Percentiles rank a stretch among this genome's conserved stretches.
Conservation (phyloP, 139 green algal species). For the Chlorella sp. region DNA sequence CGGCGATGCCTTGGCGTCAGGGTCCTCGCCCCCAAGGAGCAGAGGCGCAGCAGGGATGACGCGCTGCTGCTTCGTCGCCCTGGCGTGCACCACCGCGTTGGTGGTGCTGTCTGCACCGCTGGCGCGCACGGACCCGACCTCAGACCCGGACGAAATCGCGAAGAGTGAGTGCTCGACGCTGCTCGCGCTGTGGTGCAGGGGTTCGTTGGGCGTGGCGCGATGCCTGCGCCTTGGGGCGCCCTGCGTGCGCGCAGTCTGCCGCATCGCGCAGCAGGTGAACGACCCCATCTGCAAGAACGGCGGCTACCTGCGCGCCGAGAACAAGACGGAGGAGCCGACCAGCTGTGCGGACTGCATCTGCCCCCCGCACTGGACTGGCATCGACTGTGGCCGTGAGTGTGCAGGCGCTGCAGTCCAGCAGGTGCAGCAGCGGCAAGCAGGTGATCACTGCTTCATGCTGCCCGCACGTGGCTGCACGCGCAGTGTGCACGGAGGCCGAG, state of each 20-base stretch:
- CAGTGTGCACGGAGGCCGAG: conserved; percentile 7
- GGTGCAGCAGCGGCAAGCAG: neutral
- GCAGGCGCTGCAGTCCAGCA: neutral
- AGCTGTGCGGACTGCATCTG: conserved; percentile 53
- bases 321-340: conserved; percentile 22
- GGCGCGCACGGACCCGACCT: neutral
- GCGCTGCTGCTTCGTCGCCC: too few species aligned
- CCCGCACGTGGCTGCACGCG: neutral
- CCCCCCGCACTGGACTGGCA: conserved; percentile 39
- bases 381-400: conserved; percentile 46
- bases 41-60: neutral
- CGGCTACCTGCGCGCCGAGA: conserved; percentile 41
- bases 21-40: too few species aligned
- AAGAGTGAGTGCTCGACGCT: conserved; percentile 4
- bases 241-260: conserved; percentile 24
- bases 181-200: neutral
- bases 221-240: neutral
- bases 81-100: neutral
- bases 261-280: conserved; percentile 10
- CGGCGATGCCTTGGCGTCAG: too few species aligned
- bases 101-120: neutral
- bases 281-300: conserved; percentile 51
- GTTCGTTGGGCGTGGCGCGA: neutral
- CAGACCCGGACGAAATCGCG: conserved; percentile 10
- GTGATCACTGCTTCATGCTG: neutral